Percentiles rank a stretch among this genome's conserved stretches.
These are phyloP conservation scores for Pholiota conissans DNA, from an alignment of 768 basidiomycete genomes.

Conservation along the genomic window DNA sequence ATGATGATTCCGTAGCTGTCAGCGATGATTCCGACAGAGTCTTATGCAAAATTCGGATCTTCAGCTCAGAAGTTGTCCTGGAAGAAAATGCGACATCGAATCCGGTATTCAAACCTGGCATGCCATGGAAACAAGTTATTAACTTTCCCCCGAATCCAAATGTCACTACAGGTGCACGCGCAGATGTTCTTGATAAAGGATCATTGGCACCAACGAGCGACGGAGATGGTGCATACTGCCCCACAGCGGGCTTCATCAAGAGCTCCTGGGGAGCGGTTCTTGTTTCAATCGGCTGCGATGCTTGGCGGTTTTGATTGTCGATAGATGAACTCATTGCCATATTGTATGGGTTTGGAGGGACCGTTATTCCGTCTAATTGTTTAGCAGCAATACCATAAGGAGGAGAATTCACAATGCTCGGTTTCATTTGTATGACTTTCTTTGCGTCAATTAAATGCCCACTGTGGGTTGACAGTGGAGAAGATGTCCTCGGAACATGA, in stretches of 20 bases:
- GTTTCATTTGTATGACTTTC: slow-evolving; percentile 10
- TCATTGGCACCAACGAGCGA: slow-evolving; percentile 83
- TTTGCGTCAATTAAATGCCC: slow-evolving; percentile 22
- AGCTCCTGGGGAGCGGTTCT: slow-evolving; percentile 32
- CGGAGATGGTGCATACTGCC: slow-evolving; percentile 81
- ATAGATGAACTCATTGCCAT: neutral
- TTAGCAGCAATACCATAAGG: slow-evolving; percentile 6
- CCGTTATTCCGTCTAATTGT: slow-evolving; percentile 1
- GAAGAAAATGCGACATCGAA: slow-evolving; percentile 78
- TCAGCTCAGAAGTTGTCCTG: slow-evolving; percentile 66
- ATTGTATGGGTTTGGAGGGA: slow-evolving; percentile 2
- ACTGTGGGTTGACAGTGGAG: slow-evolving; percentile 29
- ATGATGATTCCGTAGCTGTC: slow-evolving; percentile 53
- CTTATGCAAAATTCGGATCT: slow-evolving; percentile 65
- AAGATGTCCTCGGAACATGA: slow-evolving; percentile 31
- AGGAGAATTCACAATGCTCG: slow-evolving; percentile 5
- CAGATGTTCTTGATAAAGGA: slow-evolving; percentile 71
- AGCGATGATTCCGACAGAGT: slow-evolving; percentile 69
- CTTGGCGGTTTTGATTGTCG: slow-evolving; percentile 13
- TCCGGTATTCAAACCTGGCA: slow-evolving; percentile 63
- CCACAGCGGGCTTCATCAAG: slow-evolving; percentile 38
- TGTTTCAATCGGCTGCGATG: slow-evolving; percentile 8
- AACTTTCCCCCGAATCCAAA: slow-evolving; percentile 96
- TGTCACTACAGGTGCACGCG: slow-evolving; percentile 75
- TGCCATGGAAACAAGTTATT: slow-evolving; percentile 84